Conservation (phyloP, 345 rosid species). For the Heritiera littoralis region DNA sequence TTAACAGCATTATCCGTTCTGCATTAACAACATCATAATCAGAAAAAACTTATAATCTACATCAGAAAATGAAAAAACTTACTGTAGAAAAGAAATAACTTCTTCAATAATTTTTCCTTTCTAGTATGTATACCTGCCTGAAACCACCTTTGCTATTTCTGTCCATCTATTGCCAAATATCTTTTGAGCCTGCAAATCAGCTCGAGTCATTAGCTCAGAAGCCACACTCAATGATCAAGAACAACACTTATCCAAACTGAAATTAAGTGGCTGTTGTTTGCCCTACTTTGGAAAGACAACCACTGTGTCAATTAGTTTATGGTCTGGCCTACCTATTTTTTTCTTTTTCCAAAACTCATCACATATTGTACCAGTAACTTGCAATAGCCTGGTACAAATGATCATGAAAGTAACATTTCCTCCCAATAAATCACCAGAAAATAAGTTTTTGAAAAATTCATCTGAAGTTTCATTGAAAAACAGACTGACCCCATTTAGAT, state of each 20-base stretch:
- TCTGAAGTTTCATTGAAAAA: background rate
- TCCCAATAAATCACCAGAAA: slow-evolving; percentile 8
- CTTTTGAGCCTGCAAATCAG: slow-evolving; percentile 77
- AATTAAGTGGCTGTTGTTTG: slow-evolving; percentile 16
- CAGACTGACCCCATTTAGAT: background rate
- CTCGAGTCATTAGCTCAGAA: slow-evolving; percentile 23
- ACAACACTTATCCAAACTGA: slow-evolving; percentile 22
- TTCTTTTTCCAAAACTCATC: slow-evolving; percentile 24
- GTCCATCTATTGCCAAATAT: slow-evolving; percentile 98
- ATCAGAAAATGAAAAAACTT: background rate
- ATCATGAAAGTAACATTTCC: slow-evolving; percentile 5
- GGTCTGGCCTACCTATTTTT: slow-evolving; percentile 30
- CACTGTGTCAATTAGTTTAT: slow-evolving; percentile 19
- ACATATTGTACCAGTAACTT: slow-evolving; percentile 13
- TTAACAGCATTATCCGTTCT: slow-evolving; percentile 99
- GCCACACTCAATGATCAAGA: slow-evolving; percentile 11
- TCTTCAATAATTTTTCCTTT: background rate
- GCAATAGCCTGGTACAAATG: slow-evolving; percentile 16
- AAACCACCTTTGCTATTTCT: slow-evolving; percentile 98
- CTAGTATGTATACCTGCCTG: slow-evolving; percentile 72
- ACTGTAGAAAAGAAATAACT: background rate
- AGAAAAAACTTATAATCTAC: background rate
- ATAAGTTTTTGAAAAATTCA: background rate
- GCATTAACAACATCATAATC: slow-evolving; percentile 31
- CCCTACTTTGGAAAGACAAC: slow-evolving; percentile 27